These are phyloP conservation scores for Tetraselmis striata DNA, from an alignment of 139 green algal genomes.

Conservation along the genomic window DNA sequence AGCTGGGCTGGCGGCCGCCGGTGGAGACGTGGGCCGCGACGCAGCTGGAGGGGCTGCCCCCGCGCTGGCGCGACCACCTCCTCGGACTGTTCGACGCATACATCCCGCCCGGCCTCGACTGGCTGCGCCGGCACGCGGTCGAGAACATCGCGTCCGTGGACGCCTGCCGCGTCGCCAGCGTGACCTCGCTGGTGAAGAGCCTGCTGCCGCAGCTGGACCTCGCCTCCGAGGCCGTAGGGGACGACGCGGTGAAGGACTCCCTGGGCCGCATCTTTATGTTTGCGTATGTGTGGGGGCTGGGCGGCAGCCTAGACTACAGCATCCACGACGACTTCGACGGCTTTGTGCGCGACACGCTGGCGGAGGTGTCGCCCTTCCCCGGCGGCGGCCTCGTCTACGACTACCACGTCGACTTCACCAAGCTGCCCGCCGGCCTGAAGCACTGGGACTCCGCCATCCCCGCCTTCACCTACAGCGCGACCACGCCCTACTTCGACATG, in stretches of 20 bases:
- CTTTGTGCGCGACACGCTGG: conserved; percentile 27
- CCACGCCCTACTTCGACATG: conserved; percentile 73
- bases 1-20: conserved; percentile 52
- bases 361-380: conserved; percentile 1
- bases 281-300: conserved; percentile 61
- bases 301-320: conserved; percentile 48
- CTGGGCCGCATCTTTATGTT: conserved; percentile 61
- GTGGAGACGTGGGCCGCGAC: conserved; percentile 49
- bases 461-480: conserved; percentile 58
- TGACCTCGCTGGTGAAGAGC: conserved; percentile 31
- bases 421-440: conserved; percentile 35
- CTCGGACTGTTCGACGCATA: conserved; percentile 53
- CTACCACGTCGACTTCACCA: conserved; percentile 46
- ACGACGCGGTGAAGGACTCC: conserved; percentile 11
- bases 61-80: conserved; percentile 23
- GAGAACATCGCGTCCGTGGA: conserved; percentile 65
- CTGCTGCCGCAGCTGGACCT: conserved; percentile 6
- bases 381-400: conserved; percentile 61
- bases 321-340: conserved; percentile 53
- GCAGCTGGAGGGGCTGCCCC: conserved; percentile 16
- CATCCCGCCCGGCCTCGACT: conserved; percentile 50
- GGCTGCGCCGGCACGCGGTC: conserved; percentile 42
- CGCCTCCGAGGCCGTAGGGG: not conserved
- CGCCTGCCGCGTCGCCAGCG: conserved; percentile 64
- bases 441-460: conserved; percentile 58